These are phyloP conservation scores for Glarea lozoyensis DNA, from an alignment of 495 filamentous ascomycete genomes.

Conservation along the genomic window DNA sequence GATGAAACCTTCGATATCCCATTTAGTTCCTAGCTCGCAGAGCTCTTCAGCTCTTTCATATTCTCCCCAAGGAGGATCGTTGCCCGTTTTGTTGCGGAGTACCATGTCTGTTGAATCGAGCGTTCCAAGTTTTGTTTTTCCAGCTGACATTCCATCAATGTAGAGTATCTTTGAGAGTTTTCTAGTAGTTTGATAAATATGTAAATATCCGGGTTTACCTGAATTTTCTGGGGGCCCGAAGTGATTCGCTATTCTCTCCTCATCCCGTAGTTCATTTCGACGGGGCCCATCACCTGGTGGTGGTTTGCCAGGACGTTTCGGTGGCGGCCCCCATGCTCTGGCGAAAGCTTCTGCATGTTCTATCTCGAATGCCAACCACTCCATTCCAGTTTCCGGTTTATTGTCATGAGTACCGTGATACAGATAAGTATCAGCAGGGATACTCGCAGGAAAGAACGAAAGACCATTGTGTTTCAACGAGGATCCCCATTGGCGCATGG, in stretches of 20 bases:
- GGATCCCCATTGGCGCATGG: constrained; percentile 63
- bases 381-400: constrained; percentile 36
- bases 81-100: constrained; percentile 18
- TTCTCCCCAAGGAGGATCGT: constrained; percentile 24
- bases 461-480: constrained; percentile 62
- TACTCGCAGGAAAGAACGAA: constrained; percentile 49
- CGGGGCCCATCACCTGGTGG: constrained; percentile 3
- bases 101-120: constrained; percentile 52
- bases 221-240: not conserved
- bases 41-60: constrained; percentile 34
- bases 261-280: not conserved
- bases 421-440: constrained; percentile 49
- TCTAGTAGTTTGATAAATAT: constrained; percentile 40
- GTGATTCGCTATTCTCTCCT: not conserved
- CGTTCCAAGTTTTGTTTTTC: constrained; percentile 48
- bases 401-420: constrained; percentile 46
- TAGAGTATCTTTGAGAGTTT: constrained; percentile 45
- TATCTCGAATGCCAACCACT: constrained; percentile 66
- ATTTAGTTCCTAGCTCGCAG: constrained; percentile 40
- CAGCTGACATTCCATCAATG: constrained; percentile 53
- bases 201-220: constrained; percentile 37
- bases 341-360: constrained; percentile 58
- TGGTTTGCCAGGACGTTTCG: constrained; percentile 1
- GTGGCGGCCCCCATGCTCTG: constrained; percentile 14
- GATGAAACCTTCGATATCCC: constrained; percentile 51